Evolutionary conservation across 108 stramenopile genomes (phyloP).

Genomic region (Cyclostephanos tholiformis): DNA sequence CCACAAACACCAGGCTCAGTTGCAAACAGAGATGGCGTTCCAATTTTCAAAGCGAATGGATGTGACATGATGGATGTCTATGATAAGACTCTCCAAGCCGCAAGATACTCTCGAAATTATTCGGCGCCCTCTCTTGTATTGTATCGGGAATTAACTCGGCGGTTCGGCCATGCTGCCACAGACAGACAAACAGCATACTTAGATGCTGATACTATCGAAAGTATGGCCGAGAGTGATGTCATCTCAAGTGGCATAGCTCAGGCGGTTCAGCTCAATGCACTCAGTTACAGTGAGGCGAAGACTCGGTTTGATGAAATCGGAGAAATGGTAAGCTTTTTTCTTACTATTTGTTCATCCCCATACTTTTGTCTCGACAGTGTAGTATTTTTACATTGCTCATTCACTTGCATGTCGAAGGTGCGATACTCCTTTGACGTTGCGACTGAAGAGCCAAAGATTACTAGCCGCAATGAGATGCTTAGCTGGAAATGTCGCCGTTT

Average conservation of each 20-base stretch:
- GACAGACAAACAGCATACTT: slow-evolving; percentile 84
- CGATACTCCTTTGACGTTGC: slow-evolving; percentile 62
- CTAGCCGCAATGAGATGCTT: slow-evolving; percentile 63
- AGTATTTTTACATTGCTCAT: background rate
- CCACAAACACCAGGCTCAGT: background rate
- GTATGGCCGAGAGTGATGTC: slow-evolving; percentile 54
- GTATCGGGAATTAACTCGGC: slow-evolving; percentile 61
- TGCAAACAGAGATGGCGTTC: slow-evolving; percentile 43
- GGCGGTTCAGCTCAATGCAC: slow-evolving; percentile 58
- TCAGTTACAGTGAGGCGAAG: slow-evolving; percentile 53
- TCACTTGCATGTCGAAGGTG: background rate
- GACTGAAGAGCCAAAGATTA: slow-evolving; percentile 74
- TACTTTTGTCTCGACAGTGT: background rate
- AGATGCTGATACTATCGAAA: slow-evolving; percentile 39
- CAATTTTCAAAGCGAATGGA: slow-evolving; percentile 67
- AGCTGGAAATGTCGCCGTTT: too few species aligned
- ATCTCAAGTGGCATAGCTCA: slow-evolving; percentile 54
- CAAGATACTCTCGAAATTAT: slow-evolving; percentile 58
- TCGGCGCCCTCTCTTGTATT: slow-evolving; percentile 67
- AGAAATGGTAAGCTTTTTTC: slow-evolving; percentile 8
- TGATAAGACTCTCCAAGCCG: slow-evolving; percentile 63
- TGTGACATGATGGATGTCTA: slow-evolving; percentile 76
- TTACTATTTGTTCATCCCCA: background rate
- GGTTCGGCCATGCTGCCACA: slow-evolving; percentile 91
- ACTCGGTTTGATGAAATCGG: slow-evolving; percentile 66